Conservation (phyloP, 2,329 filamentous ascomycete species). For the Venturia oleaginea region DNA sequence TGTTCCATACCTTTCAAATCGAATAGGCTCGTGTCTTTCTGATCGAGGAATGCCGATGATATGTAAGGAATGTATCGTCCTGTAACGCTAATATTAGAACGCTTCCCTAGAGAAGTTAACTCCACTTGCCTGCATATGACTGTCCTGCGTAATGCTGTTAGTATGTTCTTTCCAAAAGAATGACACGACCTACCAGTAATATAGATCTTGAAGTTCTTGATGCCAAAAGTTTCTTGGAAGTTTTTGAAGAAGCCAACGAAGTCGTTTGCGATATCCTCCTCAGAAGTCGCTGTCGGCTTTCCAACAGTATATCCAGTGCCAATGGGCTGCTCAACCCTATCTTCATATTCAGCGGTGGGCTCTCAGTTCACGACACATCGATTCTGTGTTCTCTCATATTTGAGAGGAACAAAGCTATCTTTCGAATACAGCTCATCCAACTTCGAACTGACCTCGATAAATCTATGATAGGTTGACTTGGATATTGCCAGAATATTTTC, state of each 20-base stretch:
- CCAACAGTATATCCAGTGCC: slow-evolving; percentile 17
- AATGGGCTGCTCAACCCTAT: slow-evolving; percentile 18
- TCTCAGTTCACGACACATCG: background rate
- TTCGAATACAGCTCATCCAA: too few species aligned
- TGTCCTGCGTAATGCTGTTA: slow-evolving; percentile 4
- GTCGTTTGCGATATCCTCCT: slow-evolving; percentile 16
- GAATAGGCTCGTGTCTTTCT: slow-evolving; percentile 14
- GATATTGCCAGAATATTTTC: too few species aligned
- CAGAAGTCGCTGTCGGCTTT: slow-evolving; percentile 12
- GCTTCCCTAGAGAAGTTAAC: background rate
- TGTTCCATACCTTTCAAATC: slow-evolving; percentile 9
- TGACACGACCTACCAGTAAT: slow-evolving; percentile 15
- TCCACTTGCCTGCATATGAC: slow-evolving; percentile 17
- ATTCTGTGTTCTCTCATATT: background rate
- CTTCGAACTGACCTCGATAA: too few species aligned
- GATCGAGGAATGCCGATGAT: slow-evolving; percentile 15
- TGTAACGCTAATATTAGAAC: background rate
- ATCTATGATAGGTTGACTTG: too few species aligned
- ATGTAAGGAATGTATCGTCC: slow-evolving; percentile 18
- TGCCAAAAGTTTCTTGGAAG: slow-evolving; percentile 18
- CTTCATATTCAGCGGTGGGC: background rate
- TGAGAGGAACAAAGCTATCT: too few species aligned
- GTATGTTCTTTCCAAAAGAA: background rate
- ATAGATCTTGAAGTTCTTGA: slow-evolving; percentile 18
- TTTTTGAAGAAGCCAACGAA: slow-evolving; percentile 18